These are phyloP conservation scores for Lipomyces oligophaga DNA, from an alignment of 805 yeast species.

Conservation along the genomic window DNA sequence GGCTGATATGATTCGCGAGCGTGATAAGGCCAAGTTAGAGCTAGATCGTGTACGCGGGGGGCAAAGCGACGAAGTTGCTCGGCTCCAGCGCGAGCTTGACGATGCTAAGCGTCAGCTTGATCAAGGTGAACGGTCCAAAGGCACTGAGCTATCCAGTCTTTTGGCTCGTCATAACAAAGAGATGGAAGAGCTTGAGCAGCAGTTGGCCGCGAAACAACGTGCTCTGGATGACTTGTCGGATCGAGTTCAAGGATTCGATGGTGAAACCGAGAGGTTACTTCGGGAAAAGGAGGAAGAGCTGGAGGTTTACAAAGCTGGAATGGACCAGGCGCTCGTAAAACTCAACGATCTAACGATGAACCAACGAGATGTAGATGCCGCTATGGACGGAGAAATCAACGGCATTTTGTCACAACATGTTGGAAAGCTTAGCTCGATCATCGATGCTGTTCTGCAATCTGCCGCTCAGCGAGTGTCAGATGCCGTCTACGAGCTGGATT, in stretches of 20 bases:
- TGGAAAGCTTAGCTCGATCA: constrained; percentile 50
- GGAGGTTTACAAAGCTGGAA: constrained; percentile 63
- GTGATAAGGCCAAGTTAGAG: constrained; percentile 84
- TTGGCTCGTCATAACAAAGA: constrained; percentile 63
- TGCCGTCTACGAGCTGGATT: constrained; percentile 60
- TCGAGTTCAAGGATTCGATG: constrained; percentile 33
- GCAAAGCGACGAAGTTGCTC: constrained; percentile 62
- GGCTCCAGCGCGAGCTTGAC: constrained; percentile 59
- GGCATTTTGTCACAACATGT: constrained; percentile 48
- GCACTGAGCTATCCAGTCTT: constrained; percentile 57
- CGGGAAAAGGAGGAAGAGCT: constrained; percentile 72
- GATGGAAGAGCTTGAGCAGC: constrained; percentile 48
- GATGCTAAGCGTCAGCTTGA: constrained; percentile 56
- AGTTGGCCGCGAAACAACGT: constrained; percentile 37
- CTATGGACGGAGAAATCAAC: constrained; percentile 58
- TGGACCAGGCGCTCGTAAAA: constrained; percentile 66
- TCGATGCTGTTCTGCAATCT: constrained; percentile 66
- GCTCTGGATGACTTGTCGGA: constrained; percentile 34
- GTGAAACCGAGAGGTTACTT: constrained; percentile 44
- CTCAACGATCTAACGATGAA: constrained; percentile 46
- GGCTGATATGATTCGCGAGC: constrained; percentile 82
- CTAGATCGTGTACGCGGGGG: constrained; percentile 59
- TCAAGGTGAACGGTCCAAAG: constrained; percentile 58
- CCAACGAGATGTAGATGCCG: constrained; percentile 48
- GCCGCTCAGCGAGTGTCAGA: constrained; percentile 74